Percentiles rank a stretch among this genome's conserved stretches.
These are phyloP conservation scores for Penicillium verrucosum DNA, from an alignment of 2,329 filamentous ascomycete genomes.

Conservation along the genomic window DNA sequence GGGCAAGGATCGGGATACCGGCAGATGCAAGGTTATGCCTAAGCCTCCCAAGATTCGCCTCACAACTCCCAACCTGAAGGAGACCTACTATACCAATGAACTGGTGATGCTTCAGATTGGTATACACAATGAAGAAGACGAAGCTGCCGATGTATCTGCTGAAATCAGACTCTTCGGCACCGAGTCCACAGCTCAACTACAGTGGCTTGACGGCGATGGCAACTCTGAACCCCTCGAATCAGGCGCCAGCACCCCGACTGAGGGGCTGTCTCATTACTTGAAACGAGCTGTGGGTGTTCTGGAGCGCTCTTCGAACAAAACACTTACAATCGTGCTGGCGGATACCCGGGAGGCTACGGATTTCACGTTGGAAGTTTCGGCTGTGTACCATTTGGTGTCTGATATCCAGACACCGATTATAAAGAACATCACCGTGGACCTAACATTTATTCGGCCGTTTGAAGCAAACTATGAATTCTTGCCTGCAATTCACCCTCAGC, in stretches of 20 bases:
- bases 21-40: conserved; percentile 70
- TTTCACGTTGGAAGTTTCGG: conserved; percentile 69
- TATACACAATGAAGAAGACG: conserved; percentile 78
- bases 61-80: conserved; percentile 57
- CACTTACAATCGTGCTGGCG: conserved; percentile 49
- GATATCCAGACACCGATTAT: conserved; percentile 78
- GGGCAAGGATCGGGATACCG: conserved; percentile 47
- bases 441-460: conserved; percentile 78
- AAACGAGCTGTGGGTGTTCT: conserved; percentile 37
- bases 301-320: conserved; percentile 28
- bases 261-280: conserved; percentile 31
- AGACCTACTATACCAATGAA: conserved; percentile 85
- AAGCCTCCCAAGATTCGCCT: conserved; percentile 91
- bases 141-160: conserved; percentile 68
- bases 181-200: conserved; percentile 45
- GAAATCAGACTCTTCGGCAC: conserved; percentile 65
- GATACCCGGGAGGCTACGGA: conserved; percentile 51
- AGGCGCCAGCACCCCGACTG: conserved; percentile 26
- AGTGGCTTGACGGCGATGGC: conserved; percentile 45
- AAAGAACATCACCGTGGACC: conserved; percentile 65
- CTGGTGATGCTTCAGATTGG: conserved; percentile 64
- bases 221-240: conserved; percentile 19
- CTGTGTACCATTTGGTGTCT: conserved; percentile 73
- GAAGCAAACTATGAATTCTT: conserved; percentile 87
- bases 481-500: conserved; percentile 70